A percentile compares a stretch with the other conserved stretches of the same genome.
Conservation (phyloP, 352 stramenopile genomes). For the Peronospora tabacina region DNA sequence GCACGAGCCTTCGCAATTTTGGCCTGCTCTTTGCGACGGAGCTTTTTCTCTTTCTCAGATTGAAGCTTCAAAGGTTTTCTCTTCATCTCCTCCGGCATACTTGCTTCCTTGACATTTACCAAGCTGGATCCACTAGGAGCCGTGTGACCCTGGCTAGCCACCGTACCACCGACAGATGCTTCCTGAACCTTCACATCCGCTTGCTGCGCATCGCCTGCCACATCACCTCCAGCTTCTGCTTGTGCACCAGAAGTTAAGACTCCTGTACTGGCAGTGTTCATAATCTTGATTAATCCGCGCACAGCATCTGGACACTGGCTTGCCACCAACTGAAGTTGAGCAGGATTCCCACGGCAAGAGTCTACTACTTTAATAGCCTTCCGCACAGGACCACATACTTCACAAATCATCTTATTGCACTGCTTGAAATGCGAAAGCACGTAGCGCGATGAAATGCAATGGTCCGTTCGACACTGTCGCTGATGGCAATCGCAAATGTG, state of each 20-base stretch:
- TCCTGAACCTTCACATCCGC: conserved; percentile 18
- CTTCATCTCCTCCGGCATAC: conserved; percentile 38
- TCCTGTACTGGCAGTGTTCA: conserved; percentile 62
- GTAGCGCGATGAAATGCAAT: conserved; percentile 85
- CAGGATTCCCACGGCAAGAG: conserved; percentile 63
- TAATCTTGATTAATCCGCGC: conserved; percentile 81
- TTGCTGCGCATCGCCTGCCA: conserved; percentile 2
- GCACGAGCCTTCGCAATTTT: conserved; percentile 69
- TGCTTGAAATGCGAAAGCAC: conserved; percentile 88
- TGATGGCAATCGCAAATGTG: conserved; percentile 88
- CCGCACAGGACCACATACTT: conserved; percentile 80
- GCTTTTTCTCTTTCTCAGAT: conserved; percentile 84
- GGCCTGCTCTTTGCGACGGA: conserved; percentile 72
- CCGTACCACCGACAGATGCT: conserved; percentile 3
- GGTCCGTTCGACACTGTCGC: conserved; percentile 76
- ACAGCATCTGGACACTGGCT: conserved; percentile 69
- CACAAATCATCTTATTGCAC: conserved; percentile 88
- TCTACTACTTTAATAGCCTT: conserved; percentile 87
- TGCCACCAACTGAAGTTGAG: conserved; percentile 59
- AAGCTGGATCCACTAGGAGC: background rate
- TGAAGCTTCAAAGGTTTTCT: conserved; percentile 75
- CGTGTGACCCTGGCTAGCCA: background rate
- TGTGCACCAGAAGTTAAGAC: conserved; percentile 26
- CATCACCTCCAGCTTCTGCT: conserved; percentile 9
- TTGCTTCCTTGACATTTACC: conserved; percentile 15